These are phyloP conservation scores for Acephala macrosclerotiorum DNA, from an alignment of 2,329 filamentous ascomycete genomes.

Conservation along the genomic window DNA sequence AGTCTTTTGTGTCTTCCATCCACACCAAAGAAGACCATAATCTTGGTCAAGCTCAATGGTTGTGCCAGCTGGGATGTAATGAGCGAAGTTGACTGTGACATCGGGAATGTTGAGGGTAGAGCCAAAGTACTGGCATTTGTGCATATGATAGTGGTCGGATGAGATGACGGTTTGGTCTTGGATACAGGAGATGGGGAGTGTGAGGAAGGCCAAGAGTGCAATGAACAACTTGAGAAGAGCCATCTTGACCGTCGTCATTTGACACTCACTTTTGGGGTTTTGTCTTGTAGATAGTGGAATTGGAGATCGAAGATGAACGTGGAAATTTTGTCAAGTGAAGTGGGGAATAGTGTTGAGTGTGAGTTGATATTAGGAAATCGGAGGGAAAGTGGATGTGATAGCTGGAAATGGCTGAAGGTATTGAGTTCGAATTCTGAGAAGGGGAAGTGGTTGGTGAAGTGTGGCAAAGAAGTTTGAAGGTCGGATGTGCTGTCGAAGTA, in stretches of 20 bases:
- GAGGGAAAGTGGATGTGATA: background rate
- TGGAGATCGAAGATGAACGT: background rate
- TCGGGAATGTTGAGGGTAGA: conserved; percentile 21
- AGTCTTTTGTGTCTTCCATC: conserved; percentile 18
- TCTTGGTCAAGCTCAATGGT: conserved; percentile 25
- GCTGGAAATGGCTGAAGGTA: background rate
- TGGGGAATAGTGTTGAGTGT: background rate
- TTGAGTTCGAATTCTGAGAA: background rate
- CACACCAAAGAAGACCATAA: conserved; percentile 29
- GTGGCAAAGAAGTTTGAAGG: background rate
- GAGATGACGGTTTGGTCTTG: conserved; percentile 15
- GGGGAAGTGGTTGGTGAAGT: background rate
- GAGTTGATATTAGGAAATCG: background rate
- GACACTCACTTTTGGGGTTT: background rate
- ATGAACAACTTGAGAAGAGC: conserved; percentile 5
- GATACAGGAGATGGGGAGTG: background rate
- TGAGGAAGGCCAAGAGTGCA: background rate
- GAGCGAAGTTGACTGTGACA: conserved; percentile 33
- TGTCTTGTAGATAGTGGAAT: background rate
- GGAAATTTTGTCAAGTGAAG: background rate
- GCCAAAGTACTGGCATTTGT: conserved; percentile 24
- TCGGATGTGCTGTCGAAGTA: background rate
- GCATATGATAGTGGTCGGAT: conserved; percentile 13
- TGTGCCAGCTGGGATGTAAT: conserved; percentile 28
- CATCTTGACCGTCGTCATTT: background rate